A percentile compares a stretch with the other conserved stretches of the same genome.
phyloP scores from a whole-genome alignment of 2,329 filamentous ascomycete genomes.

The Niveomyces coronatus region DNA sequence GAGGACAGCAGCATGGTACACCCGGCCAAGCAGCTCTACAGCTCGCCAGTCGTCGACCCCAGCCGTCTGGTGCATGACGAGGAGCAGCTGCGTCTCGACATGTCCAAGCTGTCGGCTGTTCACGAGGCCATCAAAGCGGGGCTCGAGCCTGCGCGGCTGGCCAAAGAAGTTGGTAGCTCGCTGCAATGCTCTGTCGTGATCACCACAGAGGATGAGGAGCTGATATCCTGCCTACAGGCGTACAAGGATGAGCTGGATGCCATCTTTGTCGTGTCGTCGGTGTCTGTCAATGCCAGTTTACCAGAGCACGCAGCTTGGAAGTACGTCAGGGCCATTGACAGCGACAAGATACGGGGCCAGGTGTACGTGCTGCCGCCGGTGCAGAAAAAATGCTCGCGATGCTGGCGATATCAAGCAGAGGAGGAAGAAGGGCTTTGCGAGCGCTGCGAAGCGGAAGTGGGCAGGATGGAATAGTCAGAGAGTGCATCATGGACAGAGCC shows the following conservation, averaged over 20 bases:
- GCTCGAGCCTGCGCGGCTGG: conserved; percentile 60
- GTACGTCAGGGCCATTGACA: conserved; percentile 33
- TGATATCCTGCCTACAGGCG: conserved; percentile 25
- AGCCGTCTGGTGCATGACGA: conserved; percentile 29
- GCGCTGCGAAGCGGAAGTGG: conserved; percentile 60
- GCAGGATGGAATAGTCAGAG: not conserved
- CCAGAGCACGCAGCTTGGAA: conserved; percentile 27
- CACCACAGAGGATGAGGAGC: conserved; percentile 28
- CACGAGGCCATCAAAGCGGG: conserved; percentile 62
- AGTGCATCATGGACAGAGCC: no score
- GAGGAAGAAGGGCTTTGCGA: conserved; percentile 56
- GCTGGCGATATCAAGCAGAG: conserved; percentile 79
- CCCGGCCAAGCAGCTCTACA: conserved; percentile 40
- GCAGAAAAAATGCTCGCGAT: conserved; percentile 67
- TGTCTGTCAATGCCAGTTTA: conserved; percentile 34
- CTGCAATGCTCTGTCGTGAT: conserved; percentile 66
- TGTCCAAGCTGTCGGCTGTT: conserved; percentile 41
- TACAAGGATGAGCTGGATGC: conserved; percentile 44
- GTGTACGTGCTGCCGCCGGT: conserved; percentile 39
- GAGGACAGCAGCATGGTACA: conserved; percentile 27
- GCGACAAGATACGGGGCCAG: conserved; percentile 24
- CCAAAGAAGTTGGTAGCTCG: conserved; percentile 68
- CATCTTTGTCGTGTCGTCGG: conserved; percentile 61
- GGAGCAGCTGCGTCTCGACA: conserved; percentile 28
- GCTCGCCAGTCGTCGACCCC: conserved; percentile 30